Evolutionary conservation across 306 rosid genomes (phyloP), one percentile per base, ranked within the genome.

Genomic region (Albizia julibrissin): DNA sequence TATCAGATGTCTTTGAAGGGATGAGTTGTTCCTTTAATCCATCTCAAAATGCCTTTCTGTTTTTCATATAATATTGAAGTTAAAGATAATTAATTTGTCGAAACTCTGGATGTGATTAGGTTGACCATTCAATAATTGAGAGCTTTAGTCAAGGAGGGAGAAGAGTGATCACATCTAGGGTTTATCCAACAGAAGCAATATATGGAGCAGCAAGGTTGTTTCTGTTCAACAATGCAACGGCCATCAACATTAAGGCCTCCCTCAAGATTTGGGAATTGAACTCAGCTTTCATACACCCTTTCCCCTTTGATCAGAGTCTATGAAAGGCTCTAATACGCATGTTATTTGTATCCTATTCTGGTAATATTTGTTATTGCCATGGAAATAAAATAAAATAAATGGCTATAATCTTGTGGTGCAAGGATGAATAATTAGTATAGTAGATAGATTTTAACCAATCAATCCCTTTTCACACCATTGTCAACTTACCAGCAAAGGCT

Each of bases 101-200:
- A 12, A 12, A 59, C 42, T 29, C 29, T 1, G 49, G 64, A 69
- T 64, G 37, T 76, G 82, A 80, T 54, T 69, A 93, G 98, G 98
- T 92, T 40, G 98, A 92, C 78, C 98, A 94, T 87, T 94, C 98
- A 76, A 86, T 90, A 3, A 89, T 92, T 46, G 98, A 94, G 80
- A 90, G 97, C 83, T 94, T 92, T 84, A 95, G 81, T 6, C 94
- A 91, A 80, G 97, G 97, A 73, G 98, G 98, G 69, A 88, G 98
- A 85, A 86, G 70, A 8, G 95, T 89, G 71, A 92, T 94, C 43
- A 74, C 97, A 58, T 88, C 98, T 3, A 81, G 98, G 50, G 75
- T 94, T 52, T 94, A 94, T 73, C 98, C 98, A n/a, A 94, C 98
- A 46, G 80, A 88, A 72, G 98, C 97, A 83, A 91, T 94, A 13